Evolutionary conservation across 352 stramenopile species (phyloP).

Genomic region (Pythium guiyangense): DNA sequence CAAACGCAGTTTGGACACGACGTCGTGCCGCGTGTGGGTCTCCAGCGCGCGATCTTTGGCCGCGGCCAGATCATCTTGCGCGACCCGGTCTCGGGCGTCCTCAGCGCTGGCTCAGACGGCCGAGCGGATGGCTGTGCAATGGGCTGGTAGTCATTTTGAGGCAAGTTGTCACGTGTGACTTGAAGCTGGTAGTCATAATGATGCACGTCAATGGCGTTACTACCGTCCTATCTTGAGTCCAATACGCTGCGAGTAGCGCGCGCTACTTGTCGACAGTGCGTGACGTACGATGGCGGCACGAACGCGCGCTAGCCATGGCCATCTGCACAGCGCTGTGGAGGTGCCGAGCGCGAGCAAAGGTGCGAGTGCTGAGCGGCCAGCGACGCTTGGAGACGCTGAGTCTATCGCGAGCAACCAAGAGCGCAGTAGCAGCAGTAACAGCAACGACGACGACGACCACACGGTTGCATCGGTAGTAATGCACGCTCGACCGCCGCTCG

Average conservation of each 20-base stretch:
- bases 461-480: no score
- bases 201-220: no score
- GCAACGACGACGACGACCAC: no score
- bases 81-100: slow-evolving; percentile 78
- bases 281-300: background rate
- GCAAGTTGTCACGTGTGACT: background rate
- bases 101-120: slow-evolving; percentile 94
- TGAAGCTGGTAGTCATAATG: background rate
- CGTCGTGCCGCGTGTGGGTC: slow-evolving; percentile 30
- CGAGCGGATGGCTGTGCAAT: slow-evolving; percentile 93
- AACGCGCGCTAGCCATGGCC: no score
- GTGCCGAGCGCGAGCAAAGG: no score
- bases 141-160: slow-evolving; percentile 22
- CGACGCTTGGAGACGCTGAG: background rate
- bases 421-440: background rate
- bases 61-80: slow-evolving; percentile 84
- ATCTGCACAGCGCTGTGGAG: no score
- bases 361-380: no score
- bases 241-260: no score
- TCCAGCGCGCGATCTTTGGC: slow-evolving; percentile 55
- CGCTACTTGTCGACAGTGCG: background rate
- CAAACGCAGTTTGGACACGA: slow-evolving; percentile 74
- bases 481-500: no score
- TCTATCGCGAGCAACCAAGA: background rate
- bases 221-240: no score